Conservation (phyloP, 2,329 filamentous ascomycete species). For the Aspergillus persii region DNA sequence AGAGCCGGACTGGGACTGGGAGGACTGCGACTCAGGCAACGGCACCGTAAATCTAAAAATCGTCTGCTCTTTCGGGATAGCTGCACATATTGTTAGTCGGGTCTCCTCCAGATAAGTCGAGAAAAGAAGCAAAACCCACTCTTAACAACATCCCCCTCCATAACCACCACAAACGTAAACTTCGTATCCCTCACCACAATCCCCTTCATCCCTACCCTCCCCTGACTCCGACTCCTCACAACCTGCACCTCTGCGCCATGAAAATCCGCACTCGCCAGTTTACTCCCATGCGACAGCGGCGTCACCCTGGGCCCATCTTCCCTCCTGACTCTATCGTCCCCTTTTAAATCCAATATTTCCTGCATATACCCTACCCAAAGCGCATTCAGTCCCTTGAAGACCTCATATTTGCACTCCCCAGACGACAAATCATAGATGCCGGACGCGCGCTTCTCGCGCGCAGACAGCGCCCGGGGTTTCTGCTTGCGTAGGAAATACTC, state of each 20-base stretch:
- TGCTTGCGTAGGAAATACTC: constrained; percentile 47
- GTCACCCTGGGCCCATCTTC: constrained; percentile 46
- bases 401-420: constrained; percentile 65
- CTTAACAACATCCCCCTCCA: constrained; percentile 67
- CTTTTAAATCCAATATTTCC: constrained; percentile 68
- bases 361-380: constrained; percentile 85
- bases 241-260: constrained; percentile 84
- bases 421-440: constrained; percentile 73
- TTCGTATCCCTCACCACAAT: constrained; percentile 88
- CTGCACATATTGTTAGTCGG: constrained; percentile 28
- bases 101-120: neutral
- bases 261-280: constrained; percentile 82
- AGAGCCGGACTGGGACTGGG: constrained; percentile 15
- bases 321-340: constrained; percentile 10
- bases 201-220: constrained; percentile 77
- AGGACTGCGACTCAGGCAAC: constrained; percentile 26
- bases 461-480: constrained; percentile 69
- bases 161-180: constrained; percentile 83
- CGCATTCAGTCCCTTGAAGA: constrained; percentile 73
- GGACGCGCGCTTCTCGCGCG: constrained; percentile 70
- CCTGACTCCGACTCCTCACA: constrained; percentile 74
- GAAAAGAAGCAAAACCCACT: constrained; percentile 39
- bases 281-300: constrained; percentile 52
- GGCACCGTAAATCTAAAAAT: constrained; percentile 76
- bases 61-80: constrained; percentile 85